These are phyloP conservation scores for Chenopodium berlandieri DNA, from an alignment of 148 eudicot genomes.

Conservation along the genomic window DNA sequence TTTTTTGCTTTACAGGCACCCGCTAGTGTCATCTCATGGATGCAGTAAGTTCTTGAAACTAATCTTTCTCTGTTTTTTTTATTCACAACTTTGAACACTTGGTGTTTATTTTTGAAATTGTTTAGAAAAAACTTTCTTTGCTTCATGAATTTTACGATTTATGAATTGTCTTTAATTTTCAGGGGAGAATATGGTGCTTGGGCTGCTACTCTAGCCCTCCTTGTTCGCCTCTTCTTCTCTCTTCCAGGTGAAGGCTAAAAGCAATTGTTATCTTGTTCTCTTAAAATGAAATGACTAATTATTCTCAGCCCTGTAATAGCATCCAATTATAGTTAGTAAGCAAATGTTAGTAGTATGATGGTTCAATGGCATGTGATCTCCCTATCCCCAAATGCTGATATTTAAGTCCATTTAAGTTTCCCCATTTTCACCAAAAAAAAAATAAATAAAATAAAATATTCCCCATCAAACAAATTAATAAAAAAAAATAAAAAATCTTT, in stretches of 20 bases:
- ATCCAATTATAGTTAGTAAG: background rate
- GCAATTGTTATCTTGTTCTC: background rate
- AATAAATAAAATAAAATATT: no score
- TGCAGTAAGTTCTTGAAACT: constrained; percentile 49
- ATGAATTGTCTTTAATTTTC: constrained; percentile 8
- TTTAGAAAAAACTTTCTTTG: background rate
- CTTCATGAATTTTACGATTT: constrained; percentile 4
- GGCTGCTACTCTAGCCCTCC: constrained; percentile 77
- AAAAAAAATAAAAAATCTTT: no score
- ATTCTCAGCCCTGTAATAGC: background rate
- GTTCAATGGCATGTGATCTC: no score
- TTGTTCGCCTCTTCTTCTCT: constrained; percentile 78
- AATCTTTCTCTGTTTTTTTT: background rate
- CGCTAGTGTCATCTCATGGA: constrained; percentile 69
- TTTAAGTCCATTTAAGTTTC: no score
- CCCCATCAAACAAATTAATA: no score
- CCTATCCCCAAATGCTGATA: background rate
- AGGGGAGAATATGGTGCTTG: constrained; percentile 97
- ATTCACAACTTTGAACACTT: background rate
- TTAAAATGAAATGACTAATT: background rate
- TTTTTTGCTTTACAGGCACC: constrained; percentile 91
- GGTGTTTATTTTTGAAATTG: background rate
- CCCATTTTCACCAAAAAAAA: no score
- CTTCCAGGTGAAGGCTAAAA: constrained; percentile 60
- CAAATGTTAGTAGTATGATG: background rate